These are phyloP conservation scores for Coemansia nantahalensis DNA, from an alignment of 192 early-diverging fungal genomes.

Conservation along the genomic window DNA sequence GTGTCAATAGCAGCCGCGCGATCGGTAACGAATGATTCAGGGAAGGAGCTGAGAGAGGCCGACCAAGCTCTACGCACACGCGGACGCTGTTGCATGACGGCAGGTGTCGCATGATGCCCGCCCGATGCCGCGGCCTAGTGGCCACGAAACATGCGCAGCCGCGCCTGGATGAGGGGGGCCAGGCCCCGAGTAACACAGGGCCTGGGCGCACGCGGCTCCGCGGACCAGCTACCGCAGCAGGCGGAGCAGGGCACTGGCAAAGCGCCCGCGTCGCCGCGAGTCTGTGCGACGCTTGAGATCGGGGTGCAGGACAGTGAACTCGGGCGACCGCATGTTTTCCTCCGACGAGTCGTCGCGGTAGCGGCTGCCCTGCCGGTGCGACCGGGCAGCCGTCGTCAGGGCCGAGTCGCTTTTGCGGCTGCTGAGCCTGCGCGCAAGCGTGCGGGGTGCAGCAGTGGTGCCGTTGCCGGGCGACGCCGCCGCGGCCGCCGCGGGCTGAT, in stretches of 20 bases:
- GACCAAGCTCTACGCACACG: too few relatives aligned
- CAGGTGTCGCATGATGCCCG: too few relatives aligned
- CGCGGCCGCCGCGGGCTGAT: neutral
- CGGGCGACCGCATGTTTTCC: conserved; percentile 36
- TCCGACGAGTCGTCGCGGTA: conserved; percentile 29
- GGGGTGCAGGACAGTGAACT: conserved; percentile 49
- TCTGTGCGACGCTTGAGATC: conserved; percentile 18
- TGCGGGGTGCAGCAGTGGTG: conserved; percentile 2
- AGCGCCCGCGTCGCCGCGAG: conserved; percentile 40
- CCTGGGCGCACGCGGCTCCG: too few relatives aligned
- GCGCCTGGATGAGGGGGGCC: too few relatives aligned
- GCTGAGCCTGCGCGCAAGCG: conserved; percentile 40
- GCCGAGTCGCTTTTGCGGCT: conserved; percentile 50
- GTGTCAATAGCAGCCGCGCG: too few relatives aligned
- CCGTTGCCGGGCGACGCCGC: neutral
- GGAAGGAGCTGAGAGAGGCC: too few relatives aligned
- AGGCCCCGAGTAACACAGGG: too few relatives aligned
- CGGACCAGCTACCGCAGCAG: conserved; percentile 8
- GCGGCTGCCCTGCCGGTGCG: conserved; percentile 24
- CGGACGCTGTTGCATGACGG: too few relatives aligned
- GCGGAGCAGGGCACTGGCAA: conserved; percentile 19
- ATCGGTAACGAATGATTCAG: too few relatives aligned
- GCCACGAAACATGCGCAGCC: too few relatives aligned
- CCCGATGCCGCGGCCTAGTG: too few relatives aligned
- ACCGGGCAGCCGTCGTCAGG: conserved; percentile 40